A percentile compares a stretch with the other conserved stretches of the same genome.
Evolutionary conservation across 176 grass and related monocot genomes (phyloP).

Genomic region (Zoysia japonica): DNA sequence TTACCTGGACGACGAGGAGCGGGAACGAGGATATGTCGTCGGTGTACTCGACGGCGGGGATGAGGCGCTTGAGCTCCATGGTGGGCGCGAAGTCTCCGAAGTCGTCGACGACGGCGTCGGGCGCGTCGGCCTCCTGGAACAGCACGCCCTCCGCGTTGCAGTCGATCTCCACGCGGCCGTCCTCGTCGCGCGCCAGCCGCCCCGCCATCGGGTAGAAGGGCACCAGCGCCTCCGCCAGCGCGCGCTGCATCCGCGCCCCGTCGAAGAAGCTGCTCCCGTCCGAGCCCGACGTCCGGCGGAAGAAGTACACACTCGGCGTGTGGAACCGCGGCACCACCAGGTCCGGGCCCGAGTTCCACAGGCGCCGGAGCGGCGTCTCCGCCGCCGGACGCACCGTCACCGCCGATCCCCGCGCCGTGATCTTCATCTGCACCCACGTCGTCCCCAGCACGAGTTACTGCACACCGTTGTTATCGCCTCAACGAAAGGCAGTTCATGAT

Average conservation of each 20-base stretch:
- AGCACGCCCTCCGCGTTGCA: slow-evolving; percentile 75
- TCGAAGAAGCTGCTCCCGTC: slow-evolving; percentile 63
- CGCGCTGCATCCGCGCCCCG: slow-evolving; percentile 52
- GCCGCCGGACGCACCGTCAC: slow-evolving; percentile 64
- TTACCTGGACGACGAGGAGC: slow-evolving; percentile 85
- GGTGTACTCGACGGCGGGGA: slow-evolving; percentile 76
- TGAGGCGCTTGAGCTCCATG: slow-evolving; percentile 84
- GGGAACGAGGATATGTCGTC: slow-evolving; percentile 82
- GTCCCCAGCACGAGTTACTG: not conserved
- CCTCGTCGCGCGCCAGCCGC: slow-evolving; percentile 70
- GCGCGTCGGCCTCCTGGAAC: slow-evolving; percentile 87
- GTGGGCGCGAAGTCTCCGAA: slow-evolving; percentile 91
- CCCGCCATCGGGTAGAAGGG: slow-evolving; percentile 93
- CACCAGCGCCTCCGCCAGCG: slow-evolving; percentile 72
- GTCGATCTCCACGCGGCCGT: slow-evolving; percentile 87
- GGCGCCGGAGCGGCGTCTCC: slow-evolving; percentile 53
- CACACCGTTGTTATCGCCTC: not conserved
- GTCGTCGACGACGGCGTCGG: slow-evolving; percentile 59
- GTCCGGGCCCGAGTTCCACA: slow-evolving; percentile 84
- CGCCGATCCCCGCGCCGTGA: slow-evolving; percentile 61
- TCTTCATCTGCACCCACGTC: slow-evolving; percentile 46
- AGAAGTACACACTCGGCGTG: slow-evolving; percentile 92
- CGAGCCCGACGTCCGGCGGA: slow-evolving; percentile 25
- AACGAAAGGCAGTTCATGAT: too few species aligned
- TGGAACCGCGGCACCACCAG: slow-evolving; percentile 85